phyloP scores from a whole-genome alignment of 352 stramenopile species.

The Globisporangium abappressorium region DNA sequence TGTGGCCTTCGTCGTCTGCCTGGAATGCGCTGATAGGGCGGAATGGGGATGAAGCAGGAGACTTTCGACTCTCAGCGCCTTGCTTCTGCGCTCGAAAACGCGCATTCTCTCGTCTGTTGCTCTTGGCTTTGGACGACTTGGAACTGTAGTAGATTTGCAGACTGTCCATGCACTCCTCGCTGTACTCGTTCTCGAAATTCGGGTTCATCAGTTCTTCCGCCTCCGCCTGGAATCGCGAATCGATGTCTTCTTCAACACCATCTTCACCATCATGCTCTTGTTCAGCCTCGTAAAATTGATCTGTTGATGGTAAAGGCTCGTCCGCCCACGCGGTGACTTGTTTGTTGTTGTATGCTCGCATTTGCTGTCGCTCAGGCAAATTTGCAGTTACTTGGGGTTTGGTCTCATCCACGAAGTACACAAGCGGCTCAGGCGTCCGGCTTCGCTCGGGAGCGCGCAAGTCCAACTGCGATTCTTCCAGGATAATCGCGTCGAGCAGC shows the following conservation, averaged over 20 bases:
- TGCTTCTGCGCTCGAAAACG: conserved; percentile 5
- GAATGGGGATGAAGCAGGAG: background rate
- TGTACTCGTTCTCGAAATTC: conserved; percentile 81
- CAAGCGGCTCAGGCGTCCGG: conserved; percentile 47
- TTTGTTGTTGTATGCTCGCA: background rate
- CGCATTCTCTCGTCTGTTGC: conserved; percentile 11
- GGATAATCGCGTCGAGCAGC: conserved; percentile 39
- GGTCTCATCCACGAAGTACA: conserved; percentile 21
- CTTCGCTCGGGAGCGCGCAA: conserved; percentile 59
- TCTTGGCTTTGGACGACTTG: conserved; percentile 25
- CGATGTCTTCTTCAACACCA: conserved; percentile 28
- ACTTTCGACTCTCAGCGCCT: background rate
- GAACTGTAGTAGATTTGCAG: conserved; percentile 66
- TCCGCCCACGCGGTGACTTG: conserved; percentile 3
- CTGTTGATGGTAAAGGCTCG: background rate
- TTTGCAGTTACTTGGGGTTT: background rate
- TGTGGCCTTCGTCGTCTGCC: background rate
- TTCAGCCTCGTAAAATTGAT: conserved; percentile 8
- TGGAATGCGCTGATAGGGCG: background rate
- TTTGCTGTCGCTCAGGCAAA: background rate
- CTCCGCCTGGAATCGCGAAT: conserved; percentile 47
- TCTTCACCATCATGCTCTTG: conserved; percentile 7
- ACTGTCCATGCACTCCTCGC: conserved; percentile 76
- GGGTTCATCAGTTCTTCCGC: conserved; percentile 71
- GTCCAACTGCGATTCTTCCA: conserved; percentile 49